phyloP scores from a whole-genome alignment of 2,329 filamentous ascomycete species.

The Dothideomycetes sp. region DNA sequence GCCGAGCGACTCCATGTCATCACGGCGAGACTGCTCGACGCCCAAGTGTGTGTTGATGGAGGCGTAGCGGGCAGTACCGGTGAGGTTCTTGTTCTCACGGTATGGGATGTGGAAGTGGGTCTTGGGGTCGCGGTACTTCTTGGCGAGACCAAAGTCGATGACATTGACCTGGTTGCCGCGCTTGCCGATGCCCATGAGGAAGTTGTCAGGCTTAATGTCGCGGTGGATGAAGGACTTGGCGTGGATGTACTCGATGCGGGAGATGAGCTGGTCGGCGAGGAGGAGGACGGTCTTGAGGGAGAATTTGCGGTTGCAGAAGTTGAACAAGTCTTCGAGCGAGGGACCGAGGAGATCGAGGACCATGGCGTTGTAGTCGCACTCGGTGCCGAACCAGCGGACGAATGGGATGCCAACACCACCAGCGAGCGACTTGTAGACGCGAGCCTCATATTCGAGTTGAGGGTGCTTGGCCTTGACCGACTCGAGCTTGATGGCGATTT shows the following conservation, averaged over 20 bases:
- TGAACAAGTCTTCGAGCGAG: slow-evolving; percentile 95
- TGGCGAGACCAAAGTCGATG: slow-evolving; percentile 96
- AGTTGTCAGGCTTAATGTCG: slow-evolving; percentile 99
- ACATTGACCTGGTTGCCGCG: slow-evolving; percentile 99
- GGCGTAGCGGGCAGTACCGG: slow-evolving; percentile 94
- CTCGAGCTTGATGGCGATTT: slow-evolving; percentile 99
- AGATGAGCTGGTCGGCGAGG: slow-evolving; percentile 95
- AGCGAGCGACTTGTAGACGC: slow-evolving; percentile 80
- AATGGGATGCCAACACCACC: slow-evolving; percentile 97
- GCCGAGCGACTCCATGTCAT: slow-evolving; percentile 97
- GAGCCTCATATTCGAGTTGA: slow-evolving; percentile 96
- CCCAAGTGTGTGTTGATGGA: slow-evolving; percentile 98
- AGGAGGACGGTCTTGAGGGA: slow-evolving; percentile 96
- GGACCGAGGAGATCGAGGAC: slow-evolving; percentile 93
- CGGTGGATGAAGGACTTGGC: slow-evolving; percentile 99
- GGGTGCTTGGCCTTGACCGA: slow-evolving; percentile 99
- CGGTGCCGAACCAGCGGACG: slow-evolving; percentile 98
- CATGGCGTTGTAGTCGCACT: slow-evolving; percentile 99
- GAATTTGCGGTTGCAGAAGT: slow-evolving; percentile 99
- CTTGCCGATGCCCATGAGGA: slow-evolving; percentile 98
- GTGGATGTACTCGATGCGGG: slow-evolving; percentile 98
- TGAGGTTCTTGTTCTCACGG: slow-evolving; percentile 99
- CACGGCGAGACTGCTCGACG: slow-evolving; percentile 95
- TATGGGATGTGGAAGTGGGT: slow-evolving; percentile 99
- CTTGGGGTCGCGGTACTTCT: slow-evolving; percentile 99